phyloP scores from a whole-genome alignment of 163 green algal genomes.

The Chloromonas sp. region DNA sequence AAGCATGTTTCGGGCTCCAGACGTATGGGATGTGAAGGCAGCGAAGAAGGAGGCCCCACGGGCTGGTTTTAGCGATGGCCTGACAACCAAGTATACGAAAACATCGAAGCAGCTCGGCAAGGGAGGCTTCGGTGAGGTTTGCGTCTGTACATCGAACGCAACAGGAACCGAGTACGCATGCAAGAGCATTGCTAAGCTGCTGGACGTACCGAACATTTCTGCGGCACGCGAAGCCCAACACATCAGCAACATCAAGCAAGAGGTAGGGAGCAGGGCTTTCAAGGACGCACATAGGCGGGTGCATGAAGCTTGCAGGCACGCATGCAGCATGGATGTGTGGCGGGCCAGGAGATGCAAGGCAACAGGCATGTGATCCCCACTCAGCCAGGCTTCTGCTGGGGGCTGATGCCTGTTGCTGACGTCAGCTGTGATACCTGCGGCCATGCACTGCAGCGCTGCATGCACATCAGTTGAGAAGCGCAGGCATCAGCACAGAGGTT shows the following conservation, averaged over 20 bases:
- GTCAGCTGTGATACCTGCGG: neutral
- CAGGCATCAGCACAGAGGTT: no score
- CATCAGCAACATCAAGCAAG: constrained; percentile 75
- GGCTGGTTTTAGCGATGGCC: constrained; percentile 7
- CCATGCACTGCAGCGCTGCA: no score
- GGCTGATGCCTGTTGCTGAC: no score
- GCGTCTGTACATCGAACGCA: constrained; percentile 15
- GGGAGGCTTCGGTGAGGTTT: constrained; percentile 64
- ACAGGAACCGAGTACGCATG: constrained; percentile 67
- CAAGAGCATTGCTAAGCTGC: constrained; percentile 88
- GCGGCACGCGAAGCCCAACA: constrained; percentile 60
- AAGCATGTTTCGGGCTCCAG: constrained; percentile 9
- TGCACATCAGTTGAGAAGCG: no score
- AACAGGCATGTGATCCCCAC: neutral
- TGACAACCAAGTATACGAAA: constrained; percentile 5
- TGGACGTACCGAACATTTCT: constrained; percentile 62
- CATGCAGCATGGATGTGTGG: neutral
- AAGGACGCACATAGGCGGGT: no score
- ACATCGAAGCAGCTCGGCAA: constrained; percentile 43
- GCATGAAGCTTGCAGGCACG: no score
- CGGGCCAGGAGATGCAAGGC: neutral
- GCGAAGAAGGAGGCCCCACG: neutral
- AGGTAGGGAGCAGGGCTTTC: constrained; percentile 34
- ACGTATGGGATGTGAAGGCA: constrained; percentile 15
- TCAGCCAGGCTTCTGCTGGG: neutral